phyloP scores from a whole-genome alignment of 106 monocot species.

The Ottelia alismoides region DNA sequence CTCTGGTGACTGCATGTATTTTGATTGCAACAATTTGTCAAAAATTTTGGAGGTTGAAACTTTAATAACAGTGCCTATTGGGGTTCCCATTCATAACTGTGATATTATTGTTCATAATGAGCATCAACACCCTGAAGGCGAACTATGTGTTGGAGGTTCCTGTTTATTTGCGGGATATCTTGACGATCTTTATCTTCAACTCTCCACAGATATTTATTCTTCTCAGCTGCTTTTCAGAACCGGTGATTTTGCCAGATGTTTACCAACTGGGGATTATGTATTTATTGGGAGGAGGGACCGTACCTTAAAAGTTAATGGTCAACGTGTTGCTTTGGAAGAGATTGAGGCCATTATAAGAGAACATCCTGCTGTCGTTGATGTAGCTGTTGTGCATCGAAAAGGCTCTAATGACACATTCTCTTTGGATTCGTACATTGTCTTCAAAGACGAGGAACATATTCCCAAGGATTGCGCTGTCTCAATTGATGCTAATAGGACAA shows the following conservation, averaged over 20 bases:
- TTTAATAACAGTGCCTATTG: constrained; percentile 74
- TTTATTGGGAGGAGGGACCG: constrained; percentile 80
- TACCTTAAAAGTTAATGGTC: constrained; percentile 71
- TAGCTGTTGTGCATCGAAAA: constrained; percentile 43
- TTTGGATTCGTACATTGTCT: constrained; percentile 54
- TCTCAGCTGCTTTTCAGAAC: constrained; percentile 37
- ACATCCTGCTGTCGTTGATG: constrained; percentile 61
- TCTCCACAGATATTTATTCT: constrained; percentile 6
- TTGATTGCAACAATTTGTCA: constrained; percentile 70
- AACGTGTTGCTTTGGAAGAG: constrained; percentile 70
- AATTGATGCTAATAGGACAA: constrained; percentile 1
- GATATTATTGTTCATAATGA: constrained; percentile 37
- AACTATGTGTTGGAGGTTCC: constrained; percentile 63
- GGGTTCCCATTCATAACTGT: constrained; percentile 71
- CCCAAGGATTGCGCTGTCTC: neutral
- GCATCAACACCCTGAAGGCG: constrained; percentile 32
- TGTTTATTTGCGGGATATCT: constrained; percentile 75
- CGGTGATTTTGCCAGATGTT: constrained; percentile 69
- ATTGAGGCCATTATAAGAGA: constrained; percentile 52
- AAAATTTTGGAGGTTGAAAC: constrained; percentile 31
- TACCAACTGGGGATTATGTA: constrained; percentile 57
- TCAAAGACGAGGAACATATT: constrained; percentile 4
- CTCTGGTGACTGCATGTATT: constrained; percentile 84
- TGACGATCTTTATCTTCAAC: constrained; percentile 18
- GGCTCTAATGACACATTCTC: constrained; percentile 5